phyloP scores from a whole-genome alignment of 2,329 filamentous ascomycete genomes.

The Byssothecium circinans region DNA sequence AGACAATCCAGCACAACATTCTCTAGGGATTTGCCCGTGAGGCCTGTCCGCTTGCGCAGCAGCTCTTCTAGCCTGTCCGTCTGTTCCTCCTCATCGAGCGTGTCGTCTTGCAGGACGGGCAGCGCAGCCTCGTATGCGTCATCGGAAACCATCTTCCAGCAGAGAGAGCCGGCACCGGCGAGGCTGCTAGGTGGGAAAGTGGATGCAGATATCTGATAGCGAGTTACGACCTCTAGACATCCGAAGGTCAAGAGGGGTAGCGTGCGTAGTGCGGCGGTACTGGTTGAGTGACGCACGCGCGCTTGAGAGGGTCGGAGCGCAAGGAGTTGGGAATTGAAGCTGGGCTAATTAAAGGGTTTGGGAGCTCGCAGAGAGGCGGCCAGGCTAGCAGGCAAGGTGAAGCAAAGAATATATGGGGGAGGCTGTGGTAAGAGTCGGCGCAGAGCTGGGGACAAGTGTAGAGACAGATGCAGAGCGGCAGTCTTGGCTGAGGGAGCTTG shows the following conservation, averaged over 20 bases:
- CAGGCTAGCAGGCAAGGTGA: slow-evolving; percentile 17
- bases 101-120: slow-evolving; percentile 79
- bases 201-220: slow-evolving; percentile 1
- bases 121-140: slow-evolving; percentile 89
- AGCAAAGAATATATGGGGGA: slow-evolving; percentile 17
- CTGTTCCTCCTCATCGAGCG: slow-evolving; percentile 91
- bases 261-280: background rate
- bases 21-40: slow-evolving; percentile 78
- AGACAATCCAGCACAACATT: slow-evolving; percentile 88
- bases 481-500: slow-evolving; percentile 27
- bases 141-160: slow-evolving; percentile 88
- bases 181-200: background rate
- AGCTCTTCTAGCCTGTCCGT: slow-evolving; percentile 88
- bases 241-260: too few species aligned
- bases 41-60: slow-evolving; percentile 73
- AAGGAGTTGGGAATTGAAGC: slow-evolving; percentile 6
- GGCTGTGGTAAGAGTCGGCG: slow-evolving; percentile 24
- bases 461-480: slow-evolving; percentile 17
- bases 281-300: background rate
- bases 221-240: too few species aligned
- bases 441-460: background rate
- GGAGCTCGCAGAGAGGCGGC: slow-evolving; percentile 20
- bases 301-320: slow-evolving; percentile 6
- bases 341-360: slow-evolving; percentile 26
- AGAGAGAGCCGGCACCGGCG: too few species aligned